Base-by-base conservation (phyloP, 2,329 filamentous ascomycete genomes). In the Falciphora oryzae region DNA sequence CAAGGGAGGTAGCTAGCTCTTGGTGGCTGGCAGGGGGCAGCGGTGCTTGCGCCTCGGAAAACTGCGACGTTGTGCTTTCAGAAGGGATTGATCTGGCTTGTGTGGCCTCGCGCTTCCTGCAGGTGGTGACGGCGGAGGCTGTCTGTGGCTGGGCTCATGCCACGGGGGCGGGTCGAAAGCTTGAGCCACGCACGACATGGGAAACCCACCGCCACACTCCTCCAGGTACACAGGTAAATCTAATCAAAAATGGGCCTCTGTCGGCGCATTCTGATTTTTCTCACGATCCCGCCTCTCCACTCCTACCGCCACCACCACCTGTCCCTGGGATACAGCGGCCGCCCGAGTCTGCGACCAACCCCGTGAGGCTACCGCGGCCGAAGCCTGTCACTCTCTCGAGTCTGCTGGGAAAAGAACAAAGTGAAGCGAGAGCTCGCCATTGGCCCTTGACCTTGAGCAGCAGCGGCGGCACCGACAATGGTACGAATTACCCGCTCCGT, bases 251-350 rank as follows among this genome's bases (percentile, higher is more conserved):
- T 53, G 44, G 44, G 7, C 7, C 6, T 4, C 44, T n/a, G 44
- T 53, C 44, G 44, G 44, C 44, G 44, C 44, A 53, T 53, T 53
- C 44, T 53, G 44, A 53, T 53, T 53, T 53, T 53, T 53, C 44
- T 25, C 44, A 22, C 44, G 22, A 53, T 25, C 18, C 22, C 44
- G 44, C 38, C 38, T 50, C 38, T 50, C 38, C 38, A 22, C 38
- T 22, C 18, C 16, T 22, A 4, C 38, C 38, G 18, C 38, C 38
- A 22, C 38, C 38, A 22, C 38, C 22, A 53, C 18, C 44, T 25
- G 44, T 25, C 14, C 18, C 44, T n/a, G 44, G 22, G 44, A 22
- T 7, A 25, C 44, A 22, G 44, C 44, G 22, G 8, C 44, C n/a
- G 22, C 22, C 44, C 44, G 44, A 10, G 6, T n/a, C 44, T 50